phyloP scores from a whole-genome alignment of 805 yeast species.

The Saccharomycopsis vini region DNA sequence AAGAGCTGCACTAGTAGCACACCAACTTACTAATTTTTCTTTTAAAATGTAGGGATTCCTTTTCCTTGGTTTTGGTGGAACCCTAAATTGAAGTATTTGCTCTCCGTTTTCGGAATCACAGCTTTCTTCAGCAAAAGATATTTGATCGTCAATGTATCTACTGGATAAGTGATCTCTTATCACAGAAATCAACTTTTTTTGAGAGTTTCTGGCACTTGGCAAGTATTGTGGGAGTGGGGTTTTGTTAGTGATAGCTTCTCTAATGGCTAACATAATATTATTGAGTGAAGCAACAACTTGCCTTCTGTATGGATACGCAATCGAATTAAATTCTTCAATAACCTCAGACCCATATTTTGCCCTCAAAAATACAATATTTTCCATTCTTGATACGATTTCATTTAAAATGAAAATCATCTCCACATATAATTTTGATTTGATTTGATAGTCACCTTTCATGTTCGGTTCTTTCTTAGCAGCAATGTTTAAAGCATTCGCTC shows the following conservation, averaged over 20 bases:
- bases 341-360: constrained; percentile 37
- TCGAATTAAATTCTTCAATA: constrained; percentile 34
- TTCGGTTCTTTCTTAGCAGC: constrained; percentile 40
- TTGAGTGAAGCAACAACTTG: constrained; percentile 35
- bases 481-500: constrained; percentile 34
- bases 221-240: constrained; percentile 42
- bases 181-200: constrained; percentile 35
- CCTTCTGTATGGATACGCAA: constrained; percentile 35
- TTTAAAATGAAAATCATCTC: constrained; percentile 38
- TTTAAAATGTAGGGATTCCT: constrained; percentile 21
- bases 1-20: constrained; percentile 39
- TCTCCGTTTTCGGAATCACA: not conserved
- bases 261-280: constrained; percentile 33
- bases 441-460: constrained; percentile 37
- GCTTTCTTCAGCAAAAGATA: not conserved
- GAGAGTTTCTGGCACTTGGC: constrained; percentile 42
- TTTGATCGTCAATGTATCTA: not conserved
- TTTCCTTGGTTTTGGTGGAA: not conserved
- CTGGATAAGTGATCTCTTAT: constrained; percentile 30
- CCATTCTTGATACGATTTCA: constrained; percentile 39
- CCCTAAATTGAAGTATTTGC: too few species aligned
- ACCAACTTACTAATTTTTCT: constrained; percentile 40
- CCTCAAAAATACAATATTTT: constrained; percentile 36
- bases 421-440: constrained; percentile 30
- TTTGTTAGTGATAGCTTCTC: constrained; percentile 35